Evolutionary conservation across 208 protist genomes (phyloP).

Genomic region (Crithidia acanthocephali): DNA sequence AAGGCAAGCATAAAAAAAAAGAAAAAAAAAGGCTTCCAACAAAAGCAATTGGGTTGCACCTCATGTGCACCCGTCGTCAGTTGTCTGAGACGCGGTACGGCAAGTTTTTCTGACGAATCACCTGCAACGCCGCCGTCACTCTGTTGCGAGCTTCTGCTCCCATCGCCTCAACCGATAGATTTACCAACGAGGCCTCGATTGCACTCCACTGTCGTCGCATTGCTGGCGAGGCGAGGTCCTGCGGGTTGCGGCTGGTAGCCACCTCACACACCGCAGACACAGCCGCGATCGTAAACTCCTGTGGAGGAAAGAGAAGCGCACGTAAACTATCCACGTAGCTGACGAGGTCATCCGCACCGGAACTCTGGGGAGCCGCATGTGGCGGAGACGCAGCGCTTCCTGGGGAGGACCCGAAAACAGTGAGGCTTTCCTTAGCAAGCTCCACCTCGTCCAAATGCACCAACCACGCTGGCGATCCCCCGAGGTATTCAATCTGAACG

Average conservation of each 20-base stretch:
- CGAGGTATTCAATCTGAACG: conserved; percentile 23
- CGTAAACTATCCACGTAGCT: background rate
- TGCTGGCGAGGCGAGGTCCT: background rate
- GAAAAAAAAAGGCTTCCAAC: too few species aligned
- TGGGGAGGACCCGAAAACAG: too few species aligned
- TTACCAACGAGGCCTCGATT: conserved; percentile 18
- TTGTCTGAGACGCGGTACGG: background rate
- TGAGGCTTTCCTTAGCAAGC: background rate
- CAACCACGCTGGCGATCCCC: conserved; percentile 5
- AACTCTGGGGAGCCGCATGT: background rate
- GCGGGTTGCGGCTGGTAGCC: background rate
- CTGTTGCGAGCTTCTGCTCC: background rate
- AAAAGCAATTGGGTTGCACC: too few species aligned
- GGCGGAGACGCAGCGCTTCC: background rate
- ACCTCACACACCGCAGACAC: background rate
- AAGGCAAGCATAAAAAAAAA: too few species aligned
- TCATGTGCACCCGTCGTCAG: background rate
- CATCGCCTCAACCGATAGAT: conserved; percentile 9
- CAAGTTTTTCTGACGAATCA: background rate
- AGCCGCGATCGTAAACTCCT: conserved; percentile 4
- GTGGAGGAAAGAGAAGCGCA: background rate
- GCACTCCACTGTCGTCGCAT: conserved; percentile 23
- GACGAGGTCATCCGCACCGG: background rate
- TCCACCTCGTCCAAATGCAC: background rate
- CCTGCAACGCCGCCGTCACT: conserved; percentile 1